Conservation (phyloP, 257 asterid species). For the Leptodermis oblonga region DNA sequence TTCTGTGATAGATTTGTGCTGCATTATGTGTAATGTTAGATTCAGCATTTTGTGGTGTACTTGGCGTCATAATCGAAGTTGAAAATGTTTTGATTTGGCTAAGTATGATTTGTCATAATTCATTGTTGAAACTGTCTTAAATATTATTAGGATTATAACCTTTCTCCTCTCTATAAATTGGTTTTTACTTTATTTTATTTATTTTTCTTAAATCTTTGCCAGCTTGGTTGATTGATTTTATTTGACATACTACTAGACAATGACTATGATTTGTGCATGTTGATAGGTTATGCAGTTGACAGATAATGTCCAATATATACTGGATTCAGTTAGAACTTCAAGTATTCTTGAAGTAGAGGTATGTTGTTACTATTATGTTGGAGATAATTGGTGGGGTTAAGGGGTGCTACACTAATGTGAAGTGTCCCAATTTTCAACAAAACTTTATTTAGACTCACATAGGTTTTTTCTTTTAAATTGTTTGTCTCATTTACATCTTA, state of each 20-base stretch:
- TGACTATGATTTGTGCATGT: slow-evolving; percentile 1
- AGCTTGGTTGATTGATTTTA: background rate
- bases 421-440: background rate
- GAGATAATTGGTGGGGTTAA: background rate
- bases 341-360: slow-evolving; percentile 75
- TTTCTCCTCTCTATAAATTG: no score
- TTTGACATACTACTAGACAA: background rate
- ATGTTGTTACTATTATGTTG: slow-evolving; percentile 4
- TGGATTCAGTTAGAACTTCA: slow-evolving; percentile 52
- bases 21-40: background rate
- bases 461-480: background rate
- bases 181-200: no score
- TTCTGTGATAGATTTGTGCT: background rate
- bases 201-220: no score
- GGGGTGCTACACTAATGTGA: background rate
- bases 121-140: no score
- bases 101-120: no score
- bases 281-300: slow-evolving; percentile 58
- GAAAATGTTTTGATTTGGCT: no score
- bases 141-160: no score
- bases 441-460: background rate
- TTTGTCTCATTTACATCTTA: slow-evolving; percentile 14
- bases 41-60: background rate
- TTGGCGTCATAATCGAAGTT: no score
- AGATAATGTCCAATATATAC: slow-evolving; percentile 51